phyloP scores from a whole-genome alignment of 805 yeast genomes.

The Zygoascus ofunaensis region DNA sequence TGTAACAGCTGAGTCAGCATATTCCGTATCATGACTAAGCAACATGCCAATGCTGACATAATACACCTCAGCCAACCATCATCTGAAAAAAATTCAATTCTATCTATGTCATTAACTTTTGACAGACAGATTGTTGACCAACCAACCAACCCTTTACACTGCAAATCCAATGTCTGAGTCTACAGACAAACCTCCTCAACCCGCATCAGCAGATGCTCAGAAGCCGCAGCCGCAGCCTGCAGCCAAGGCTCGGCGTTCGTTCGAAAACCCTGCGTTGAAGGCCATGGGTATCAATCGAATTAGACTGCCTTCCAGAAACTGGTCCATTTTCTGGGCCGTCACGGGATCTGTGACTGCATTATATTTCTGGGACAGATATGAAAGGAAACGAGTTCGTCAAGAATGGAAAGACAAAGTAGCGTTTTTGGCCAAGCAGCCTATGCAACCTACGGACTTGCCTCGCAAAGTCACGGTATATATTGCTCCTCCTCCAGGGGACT shows the following conservation, averaged over 20 bases:
- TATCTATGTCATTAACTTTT: too few relatives aligned
- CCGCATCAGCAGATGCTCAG: too few relatives aligned
- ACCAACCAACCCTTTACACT: too few relatives aligned
- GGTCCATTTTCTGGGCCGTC: conserved; percentile 82
- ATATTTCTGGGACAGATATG: conserved; percentile 63
- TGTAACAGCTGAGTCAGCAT: too few relatives aligned
- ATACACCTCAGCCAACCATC: too few relatives aligned
- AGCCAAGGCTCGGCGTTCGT: conserved; percentile 2
- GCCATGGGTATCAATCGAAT: conserved; percentile 75
- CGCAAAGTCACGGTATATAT: conserved; percentile 73
- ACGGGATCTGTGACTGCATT: conserved; percentile 64
- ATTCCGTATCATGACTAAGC: too few relatives aligned
- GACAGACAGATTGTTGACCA: too few relatives aligned
- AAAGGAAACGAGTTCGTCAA: conserved; percentile 57
- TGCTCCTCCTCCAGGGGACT: conserved; percentile 97
- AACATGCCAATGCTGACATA: too few relatives aligned
- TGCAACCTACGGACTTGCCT: conserved; percentile 44
- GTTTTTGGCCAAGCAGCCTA: conserved; percentile 40
- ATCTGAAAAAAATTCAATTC: too few relatives aligned
- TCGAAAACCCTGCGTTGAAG: conserved; percentile 19
- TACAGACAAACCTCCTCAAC: too few relatives aligned
- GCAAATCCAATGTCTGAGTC: too few relatives aligned
- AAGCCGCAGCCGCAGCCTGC: too few relatives aligned
- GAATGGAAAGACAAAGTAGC: conserved; percentile 57
- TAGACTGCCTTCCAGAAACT: conserved; percentile 80